Conservation (phyloP, 73 alveolate species). For the Durusdinium trenchii region DNA sequence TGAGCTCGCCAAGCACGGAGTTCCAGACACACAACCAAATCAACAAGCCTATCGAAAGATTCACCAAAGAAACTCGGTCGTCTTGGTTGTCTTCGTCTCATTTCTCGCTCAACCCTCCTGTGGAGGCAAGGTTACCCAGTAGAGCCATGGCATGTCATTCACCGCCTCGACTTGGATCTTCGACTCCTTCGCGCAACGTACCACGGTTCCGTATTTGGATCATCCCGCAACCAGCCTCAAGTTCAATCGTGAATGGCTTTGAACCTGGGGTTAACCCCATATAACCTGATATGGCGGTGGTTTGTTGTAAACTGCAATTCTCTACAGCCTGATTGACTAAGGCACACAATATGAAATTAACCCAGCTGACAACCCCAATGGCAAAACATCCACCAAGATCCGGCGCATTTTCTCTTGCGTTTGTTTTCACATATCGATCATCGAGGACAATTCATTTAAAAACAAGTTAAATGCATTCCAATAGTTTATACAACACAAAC, state of each 20-base stretch:
- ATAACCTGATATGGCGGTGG: background rate
- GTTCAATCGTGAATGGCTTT: background rate
- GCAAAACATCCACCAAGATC: background rate
- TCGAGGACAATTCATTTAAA: background rate
- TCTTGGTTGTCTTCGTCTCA: background rate
- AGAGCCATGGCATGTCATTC: conserved; percentile 81
- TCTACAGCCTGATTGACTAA: background rate
- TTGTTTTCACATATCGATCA: background rate
- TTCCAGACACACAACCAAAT: too few relatives aligned
- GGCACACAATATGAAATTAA: background rate
- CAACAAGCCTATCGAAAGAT: too few relatives aligned
- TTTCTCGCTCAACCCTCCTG: background rate
- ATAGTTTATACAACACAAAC: background rate
- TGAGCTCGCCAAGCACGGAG: too few relatives aligned
- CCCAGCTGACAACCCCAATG: background rate
- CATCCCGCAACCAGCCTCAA: conserved; percentile 18
- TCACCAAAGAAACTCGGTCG: too few relatives aligned
- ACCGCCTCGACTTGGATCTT: conserved; percentile 35
- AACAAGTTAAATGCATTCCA: background rate
- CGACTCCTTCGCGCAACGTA: background rate
- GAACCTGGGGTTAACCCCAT: background rate
- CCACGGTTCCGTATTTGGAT: background rate
- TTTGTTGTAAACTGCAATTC: too few relatives aligned
- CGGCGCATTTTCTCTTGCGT: background rate
- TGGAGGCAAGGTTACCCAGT: conserved; percentile 58